These are phyloP conservation scores for Colletotrichum chlorophyti DNA, from an alignment of 2,329 filamentous ascomycete species.

Conservation along the genomic window DNA sequence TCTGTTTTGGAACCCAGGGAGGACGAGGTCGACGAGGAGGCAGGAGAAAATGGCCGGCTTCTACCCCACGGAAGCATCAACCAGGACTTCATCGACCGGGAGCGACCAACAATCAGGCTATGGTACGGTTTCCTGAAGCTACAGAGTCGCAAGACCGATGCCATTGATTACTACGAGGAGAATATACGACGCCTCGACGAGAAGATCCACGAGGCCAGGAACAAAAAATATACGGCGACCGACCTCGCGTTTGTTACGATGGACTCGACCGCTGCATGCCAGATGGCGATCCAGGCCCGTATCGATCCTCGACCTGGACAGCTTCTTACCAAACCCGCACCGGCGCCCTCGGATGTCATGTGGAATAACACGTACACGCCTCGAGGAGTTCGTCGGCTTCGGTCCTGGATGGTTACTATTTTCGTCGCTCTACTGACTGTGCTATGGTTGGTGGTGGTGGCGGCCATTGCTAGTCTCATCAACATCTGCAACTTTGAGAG, in stretches of 20 bases:
- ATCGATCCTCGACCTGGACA: slow-evolving; percentile 89
- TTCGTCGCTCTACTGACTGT: slow-evolving; percentile 85
- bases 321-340: slow-evolving; percentile 84
- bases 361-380: slow-evolving; percentile 93
- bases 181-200: slow-evolving; percentile 81
- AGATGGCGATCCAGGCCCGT: slow-evolving; percentile 96
- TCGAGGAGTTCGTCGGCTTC: slow-evolving; percentile 73
- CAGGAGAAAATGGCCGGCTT: slow-evolving; percentile 65
- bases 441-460: slow-evolving; percentile 86
- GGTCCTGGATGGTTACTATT: slow-evolving; percentile 83
- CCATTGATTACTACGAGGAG: slow-evolving; percentile 94
- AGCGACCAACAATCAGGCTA: slow-evolving; percentile 73
- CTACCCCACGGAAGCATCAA: slow-evolving; percentile 46
- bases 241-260: slow-evolving; percentile 96
- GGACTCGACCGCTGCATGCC: slow-evolving; percentile 89
- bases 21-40: slow-evolving; percentile 49
- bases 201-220: slow-evolving; percentile 72
- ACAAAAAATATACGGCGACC: slow-evolving; percentile 77
- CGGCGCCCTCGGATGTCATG: slow-evolving; percentile 89
- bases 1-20: slow-evolving; percentile 22
- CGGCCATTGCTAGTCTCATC: slow-evolving; percentile 78
- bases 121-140: slow-evolving; percentile 81
- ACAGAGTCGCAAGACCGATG: slow-evolving; percentile 78
- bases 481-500: slow-evolving; percentile 82
- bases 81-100: slow-evolving; percentile 44